Conservation (phyloP, 805 yeast genomes). For the Barnettozyma salicaria region DNA sequence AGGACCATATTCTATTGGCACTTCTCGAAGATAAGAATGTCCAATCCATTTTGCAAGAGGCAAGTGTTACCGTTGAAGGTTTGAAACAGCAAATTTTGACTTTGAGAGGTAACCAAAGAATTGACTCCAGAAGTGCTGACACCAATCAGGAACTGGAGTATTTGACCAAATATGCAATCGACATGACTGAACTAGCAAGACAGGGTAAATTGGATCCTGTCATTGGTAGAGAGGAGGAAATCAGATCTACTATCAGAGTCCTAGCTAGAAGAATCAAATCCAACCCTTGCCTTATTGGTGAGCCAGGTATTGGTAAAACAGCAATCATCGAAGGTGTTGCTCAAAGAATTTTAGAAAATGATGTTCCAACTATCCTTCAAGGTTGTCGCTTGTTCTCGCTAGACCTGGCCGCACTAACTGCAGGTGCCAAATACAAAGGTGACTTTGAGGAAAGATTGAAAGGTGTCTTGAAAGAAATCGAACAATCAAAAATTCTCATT, state of each 20-base stretch:
- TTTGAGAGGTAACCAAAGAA: constrained; percentile 84
- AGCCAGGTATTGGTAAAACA: constrained; percentile 99
- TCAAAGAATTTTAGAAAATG: constrained; percentile 91
- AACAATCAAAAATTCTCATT: constrained; percentile 78
- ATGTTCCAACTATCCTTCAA: constrained; percentile 84
- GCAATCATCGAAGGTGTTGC: constrained; percentile 98
- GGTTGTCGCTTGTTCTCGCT: constrained; percentile 78
- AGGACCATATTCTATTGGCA: constrained; percentile 87
- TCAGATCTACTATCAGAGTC: constrained; percentile 89
- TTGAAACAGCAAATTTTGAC: constrained; percentile 71
- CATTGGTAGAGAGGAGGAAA: constrained; percentile 98
- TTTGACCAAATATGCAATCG: constrained; percentile 83
- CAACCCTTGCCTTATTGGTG: constrained; percentile 95
- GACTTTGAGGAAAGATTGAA: constrained; percentile 97
- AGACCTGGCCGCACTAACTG: constrained; percentile 94
- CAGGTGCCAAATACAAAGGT: constrained; percentile 98
- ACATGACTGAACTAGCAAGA: constrained; percentile 88
- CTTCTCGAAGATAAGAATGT: constrained; percentile 73
- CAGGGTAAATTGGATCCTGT: constrained; percentile 97
- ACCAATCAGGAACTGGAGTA: constrained; percentile 81
- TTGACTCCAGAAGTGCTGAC: constrained; percentile 92
- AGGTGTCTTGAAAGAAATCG: constrained; percentile 92
- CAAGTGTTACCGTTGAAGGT: constrained; percentile 59
- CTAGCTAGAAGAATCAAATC: constrained; percentile 96
- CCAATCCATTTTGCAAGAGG: constrained; percentile 65